Conservation (phyloP, 2,329 filamentous ascomycete genomes). For the Chrysoporthe puriensis region DNA sequence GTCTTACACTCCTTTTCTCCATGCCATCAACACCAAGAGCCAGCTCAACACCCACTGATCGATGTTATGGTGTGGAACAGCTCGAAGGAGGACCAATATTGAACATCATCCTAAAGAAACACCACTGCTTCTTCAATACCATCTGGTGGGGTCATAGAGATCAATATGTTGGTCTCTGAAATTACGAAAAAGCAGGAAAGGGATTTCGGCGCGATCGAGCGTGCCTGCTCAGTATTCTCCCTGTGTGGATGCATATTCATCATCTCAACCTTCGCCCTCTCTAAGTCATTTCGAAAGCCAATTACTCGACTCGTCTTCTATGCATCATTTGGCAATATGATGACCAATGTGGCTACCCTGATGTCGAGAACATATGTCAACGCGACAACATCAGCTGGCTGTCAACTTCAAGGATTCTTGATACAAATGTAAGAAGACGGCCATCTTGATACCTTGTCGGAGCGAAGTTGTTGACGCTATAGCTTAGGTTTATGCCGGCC, state of each 20-base stretch:
- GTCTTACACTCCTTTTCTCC: not conserved
- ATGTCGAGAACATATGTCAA: conserved; percentile 67
- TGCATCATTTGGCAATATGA: conserved; percentile 79
- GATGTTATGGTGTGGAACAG: not conserved
- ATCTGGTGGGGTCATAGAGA: too few relatives aligned
- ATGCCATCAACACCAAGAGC: not conserved
- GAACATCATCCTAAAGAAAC: not conserved
- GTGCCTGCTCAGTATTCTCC: conserved; percentile 71
- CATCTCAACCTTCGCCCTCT: conserved; percentile 70
- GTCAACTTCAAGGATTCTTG: conserved; percentile 76
- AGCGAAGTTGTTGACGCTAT: not conserved
- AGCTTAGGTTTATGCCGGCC: conserved; percentile 72
- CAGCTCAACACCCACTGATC: not conserved
- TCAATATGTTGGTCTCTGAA: conserved; percentile 2
- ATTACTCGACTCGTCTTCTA: conserved; percentile 89
- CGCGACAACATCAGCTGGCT: conserved; percentile 52
- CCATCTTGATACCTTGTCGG: conserved; percentile 9
- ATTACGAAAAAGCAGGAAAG: not conserved
- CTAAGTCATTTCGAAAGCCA: conserved; percentile 76
- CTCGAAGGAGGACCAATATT: not conserved
- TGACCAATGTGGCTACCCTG: conserved; percentile 76
- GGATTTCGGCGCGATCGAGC: conserved; percentile 63
- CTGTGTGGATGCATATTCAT: conserved; percentile 73
- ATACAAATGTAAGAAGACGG: conserved; percentile 75
- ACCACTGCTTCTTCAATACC: not conserved